phyloP scores from a whole-genome alignment of 148 eudicot species.

The Linanthus parryae region DNA sequence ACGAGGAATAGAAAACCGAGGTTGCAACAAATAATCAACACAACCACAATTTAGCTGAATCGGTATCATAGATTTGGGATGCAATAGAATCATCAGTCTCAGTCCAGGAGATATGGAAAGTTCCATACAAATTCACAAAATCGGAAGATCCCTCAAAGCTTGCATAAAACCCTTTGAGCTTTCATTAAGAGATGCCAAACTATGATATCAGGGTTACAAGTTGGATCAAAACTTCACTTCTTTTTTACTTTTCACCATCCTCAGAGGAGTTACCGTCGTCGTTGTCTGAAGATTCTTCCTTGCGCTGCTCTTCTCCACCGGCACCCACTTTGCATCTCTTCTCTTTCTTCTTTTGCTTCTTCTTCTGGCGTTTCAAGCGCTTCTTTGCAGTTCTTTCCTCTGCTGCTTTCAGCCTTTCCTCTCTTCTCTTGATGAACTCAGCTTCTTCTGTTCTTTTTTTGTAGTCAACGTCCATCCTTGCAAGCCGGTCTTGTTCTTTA shows the following conservation, averaged over 20 bases:
- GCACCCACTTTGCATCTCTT: conserved; percentile 38
- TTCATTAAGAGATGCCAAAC: too few species aligned
- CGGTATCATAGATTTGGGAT: too few species aligned
- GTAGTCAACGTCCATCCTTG: conserved; percentile 85
- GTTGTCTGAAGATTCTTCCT: conserved; percentile 42
- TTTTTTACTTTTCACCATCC: conserved; percentile 17
- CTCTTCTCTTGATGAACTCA: conserved; percentile 69
- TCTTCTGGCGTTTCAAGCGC: conserved; percentile 86
- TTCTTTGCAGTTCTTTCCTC: conserved; percentile 93
- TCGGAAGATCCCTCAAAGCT: too few species aligned
- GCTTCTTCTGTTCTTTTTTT: conserved; percentile 72
- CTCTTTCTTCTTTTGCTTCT: conserved; percentile 67
- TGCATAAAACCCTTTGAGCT: too few species aligned
- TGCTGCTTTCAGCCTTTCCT: conserved; percentile 72
- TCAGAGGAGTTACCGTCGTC: conserved; percentile 42
- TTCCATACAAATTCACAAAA: too few species aligned
- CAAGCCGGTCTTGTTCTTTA: conserved; percentile 85
- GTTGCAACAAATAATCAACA: too few species aligned
- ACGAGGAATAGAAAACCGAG: too few species aligned
- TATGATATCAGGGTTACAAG: background rate
- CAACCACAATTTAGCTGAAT: too few species aligned
- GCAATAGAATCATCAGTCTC: too few species aligned
- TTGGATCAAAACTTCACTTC: conserved; percentile 2
- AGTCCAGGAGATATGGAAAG: too few species aligned
- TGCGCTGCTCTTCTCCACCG: conserved; percentile 32